These are phyloP conservation scores for Picochlorum sp. DNA, from an alignment of 139 green algal genomes.

Conservation along the genomic window DNA sequence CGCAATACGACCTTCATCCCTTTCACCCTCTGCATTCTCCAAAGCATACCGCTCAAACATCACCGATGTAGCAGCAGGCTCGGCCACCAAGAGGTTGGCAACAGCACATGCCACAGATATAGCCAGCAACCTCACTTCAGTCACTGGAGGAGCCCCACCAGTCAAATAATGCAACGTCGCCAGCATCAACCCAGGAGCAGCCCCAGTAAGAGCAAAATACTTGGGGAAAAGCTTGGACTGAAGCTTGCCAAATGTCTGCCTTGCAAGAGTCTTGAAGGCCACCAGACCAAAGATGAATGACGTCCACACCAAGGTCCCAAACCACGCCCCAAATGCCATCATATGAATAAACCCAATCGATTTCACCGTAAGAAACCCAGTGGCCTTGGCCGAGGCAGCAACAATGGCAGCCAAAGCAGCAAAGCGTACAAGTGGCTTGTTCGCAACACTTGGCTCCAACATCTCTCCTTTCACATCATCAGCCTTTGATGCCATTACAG, in stretches of 20 bases:
- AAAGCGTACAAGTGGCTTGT: constrained; percentile 11
- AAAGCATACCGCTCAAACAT: constrained; percentile 67
- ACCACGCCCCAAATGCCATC: constrained; percentile 20
- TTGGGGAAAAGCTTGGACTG: constrained; percentile 54
- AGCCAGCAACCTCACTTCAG: constrained; percentile 10
- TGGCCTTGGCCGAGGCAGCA: constrained; percentile 11
- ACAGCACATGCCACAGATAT: constrained; percentile 20
- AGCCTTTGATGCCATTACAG: background rate
- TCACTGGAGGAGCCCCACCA: background rate
- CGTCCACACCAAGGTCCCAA: constrained; percentile 38
- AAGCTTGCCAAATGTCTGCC: constrained; percentile 55
- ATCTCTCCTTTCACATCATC: constrained; percentile 20
- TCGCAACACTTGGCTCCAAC: constrained; percentile 12
- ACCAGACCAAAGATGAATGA: constrained; percentile 37
- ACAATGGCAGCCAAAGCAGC: constrained; percentile 16
- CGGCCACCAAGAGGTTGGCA: constrained; percentile 44
- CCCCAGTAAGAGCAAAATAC: constrained; percentile 32
- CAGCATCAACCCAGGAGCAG: constrained; percentile 5
- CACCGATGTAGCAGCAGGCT: constrained; percentile 46
- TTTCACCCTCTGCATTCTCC: constrained; percentile 36
- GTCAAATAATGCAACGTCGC: constrained; percentile 17
- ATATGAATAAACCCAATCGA: constrained; percentile 33
- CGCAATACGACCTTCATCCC: constrained; percentile 28
- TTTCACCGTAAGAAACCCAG: constrained; percentile 12
- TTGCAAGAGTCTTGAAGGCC: constrained; percentile 61